Conservation (phyloP, 352 stramenopile genomes). For the Pythium grandisporangium region DNA sequence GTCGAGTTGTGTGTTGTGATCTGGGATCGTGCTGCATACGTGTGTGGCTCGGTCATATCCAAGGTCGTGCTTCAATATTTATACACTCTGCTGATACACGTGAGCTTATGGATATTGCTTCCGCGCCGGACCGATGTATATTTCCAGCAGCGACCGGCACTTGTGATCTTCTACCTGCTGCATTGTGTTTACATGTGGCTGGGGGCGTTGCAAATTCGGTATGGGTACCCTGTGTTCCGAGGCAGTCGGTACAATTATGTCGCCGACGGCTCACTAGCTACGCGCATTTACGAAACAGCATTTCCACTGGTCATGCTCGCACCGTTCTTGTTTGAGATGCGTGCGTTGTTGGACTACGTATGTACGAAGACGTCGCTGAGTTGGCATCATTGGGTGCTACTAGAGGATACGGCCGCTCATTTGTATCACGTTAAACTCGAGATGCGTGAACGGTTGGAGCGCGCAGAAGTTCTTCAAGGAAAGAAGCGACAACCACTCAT, state of each 20-base stretch:
- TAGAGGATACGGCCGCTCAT: slow-evolving; percentile 79
- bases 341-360: slow-evolving; percentile 76
- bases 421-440: slow-evolving; percentile 70
- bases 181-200: slow-evolving; percentile 77
- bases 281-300: slow-evolving; percentile 39
- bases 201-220: slow-evolving; percentile 72
- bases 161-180: slow-evolving; percentile 76
- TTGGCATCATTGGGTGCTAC: slow-evolving; percentile 70
- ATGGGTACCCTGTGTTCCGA: slow-evolving; percentile 76
- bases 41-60: slow-evolving; percentile 55
- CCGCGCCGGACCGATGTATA: slow-evolving; percentile 68
- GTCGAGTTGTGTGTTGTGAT: slow-evolving; percentile 77
- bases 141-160: slow-evolving; percentile 55
- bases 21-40: slow-evolving; percentile 79
- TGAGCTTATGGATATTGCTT: slow-evolving; percentile 71
- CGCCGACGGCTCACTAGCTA: slow-evolving; percentile 30
- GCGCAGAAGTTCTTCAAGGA: slow-evolving; percentile 68
- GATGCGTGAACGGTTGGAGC: slow-evolving; percentile 58
- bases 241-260: slow-evolving; percentile 80
- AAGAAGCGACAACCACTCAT: slow-evolving; percentile 64
- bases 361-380: slow-evolving; percentile 81
- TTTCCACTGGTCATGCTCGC: slow-evolving; percentile 73
- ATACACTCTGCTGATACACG: slow-evolving; percentile 58
- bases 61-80: slow-evolving; percentile 77
- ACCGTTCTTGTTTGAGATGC: slow-evolving; percentile 86